phyloP scores from a whole-genome alignment of 768 basidiomycete species.

The Rhodotorula graminis region DNA sequence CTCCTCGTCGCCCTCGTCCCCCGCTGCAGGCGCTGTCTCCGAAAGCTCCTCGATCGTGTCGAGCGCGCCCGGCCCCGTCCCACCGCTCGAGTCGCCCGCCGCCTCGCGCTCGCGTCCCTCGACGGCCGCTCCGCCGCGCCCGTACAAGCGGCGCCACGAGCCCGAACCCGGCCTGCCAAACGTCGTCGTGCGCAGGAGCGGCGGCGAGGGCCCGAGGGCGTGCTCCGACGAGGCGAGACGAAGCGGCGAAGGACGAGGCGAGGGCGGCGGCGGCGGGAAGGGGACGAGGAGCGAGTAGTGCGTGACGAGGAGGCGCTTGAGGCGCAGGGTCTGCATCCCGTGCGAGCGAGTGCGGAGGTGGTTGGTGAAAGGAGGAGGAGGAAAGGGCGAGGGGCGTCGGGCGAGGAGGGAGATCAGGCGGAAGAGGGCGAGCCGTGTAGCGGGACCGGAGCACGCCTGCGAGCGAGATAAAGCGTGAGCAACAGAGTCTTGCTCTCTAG shows the following conservation, averaged over 20 bases:
- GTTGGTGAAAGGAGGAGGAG: too few species aligned
- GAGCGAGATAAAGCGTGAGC: too few species aligned
- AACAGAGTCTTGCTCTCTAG: too few species aligned
- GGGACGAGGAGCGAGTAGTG: not conserved
- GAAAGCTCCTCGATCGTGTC: not conserved
- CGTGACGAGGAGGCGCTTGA: not conserved
- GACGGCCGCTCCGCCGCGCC: too few species aligned
- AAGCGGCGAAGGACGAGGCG: not conserved
- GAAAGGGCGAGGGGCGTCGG: not conserved
- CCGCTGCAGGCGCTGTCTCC: not conserved
- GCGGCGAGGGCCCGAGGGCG: not conserved
- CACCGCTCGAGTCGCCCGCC: too few species aligned
- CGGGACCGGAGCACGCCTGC: too few species aligned
- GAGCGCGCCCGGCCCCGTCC: too few species aligned
- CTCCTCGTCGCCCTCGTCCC: not conserved
- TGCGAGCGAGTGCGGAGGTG: not conserved
- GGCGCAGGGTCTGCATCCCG: constrained; percentile 1
- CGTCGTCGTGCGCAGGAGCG: not conserved
- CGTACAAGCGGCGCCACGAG: not conserved
- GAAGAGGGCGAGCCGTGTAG: too few species aligned
- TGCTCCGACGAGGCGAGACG: not conserved
- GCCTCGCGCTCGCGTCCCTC: not conserved
- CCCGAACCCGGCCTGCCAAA: not conserved
- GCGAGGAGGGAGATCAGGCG: too few species aligned
- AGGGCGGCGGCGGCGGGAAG: not conserved